These are phyloP conservation scores for Nepenthes mirabilis DNA, from an alignment of 148 eudicot genomes.

Conservation along the genomic window DNA sequence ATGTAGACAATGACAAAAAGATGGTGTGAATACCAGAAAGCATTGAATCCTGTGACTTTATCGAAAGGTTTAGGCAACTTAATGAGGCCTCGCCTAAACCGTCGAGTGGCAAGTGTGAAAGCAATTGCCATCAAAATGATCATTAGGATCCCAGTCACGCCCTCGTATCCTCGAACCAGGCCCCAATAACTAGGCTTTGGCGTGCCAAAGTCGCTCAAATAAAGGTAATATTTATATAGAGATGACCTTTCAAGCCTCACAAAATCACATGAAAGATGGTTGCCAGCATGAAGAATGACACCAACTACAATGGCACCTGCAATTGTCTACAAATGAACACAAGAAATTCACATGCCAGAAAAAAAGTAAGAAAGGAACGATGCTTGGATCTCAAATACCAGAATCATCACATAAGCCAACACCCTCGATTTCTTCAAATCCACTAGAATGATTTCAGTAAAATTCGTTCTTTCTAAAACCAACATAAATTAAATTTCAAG, in stretches of 20 bases:
- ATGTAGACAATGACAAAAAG: conserved; percentile 54
- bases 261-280: conserved; percentile 74
- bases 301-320: conserved; percentile 77
- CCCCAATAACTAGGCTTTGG: conserved; percentile 42
- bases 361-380: too few relatives aligned
- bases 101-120: conserved; percentile 57
- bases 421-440: too few relatives aligned
- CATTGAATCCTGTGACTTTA: conserved; percentile 69
- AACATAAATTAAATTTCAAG: too few relatives aligned
- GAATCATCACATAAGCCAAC: too few relatives aligned
- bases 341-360: neutral
- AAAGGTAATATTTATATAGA: conserved; percentile 17
- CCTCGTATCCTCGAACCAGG: conserved; percentile 48
- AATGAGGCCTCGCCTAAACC: conserved; percentile 53
- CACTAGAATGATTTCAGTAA: too few relatives aligned
- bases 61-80: conserved; percentile 68
- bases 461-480: too few relatives aligned
- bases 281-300: conserved; percentile 54
- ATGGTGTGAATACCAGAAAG: conserved; percentile 87
- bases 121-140: conserved; percentile 53
- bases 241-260: conserved; percentile 59
- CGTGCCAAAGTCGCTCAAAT: conserved; percentile 38
- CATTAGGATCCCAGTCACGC: conserved; percentile 68
- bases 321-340: conserved; percentile 42
- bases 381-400: too few relatives aligned